These are phyloP conservation scores for Thozetella sp. DNA, from an alignment of 495 filamentous ascomycete genomes.

Conservation along the genomic window DNA sequence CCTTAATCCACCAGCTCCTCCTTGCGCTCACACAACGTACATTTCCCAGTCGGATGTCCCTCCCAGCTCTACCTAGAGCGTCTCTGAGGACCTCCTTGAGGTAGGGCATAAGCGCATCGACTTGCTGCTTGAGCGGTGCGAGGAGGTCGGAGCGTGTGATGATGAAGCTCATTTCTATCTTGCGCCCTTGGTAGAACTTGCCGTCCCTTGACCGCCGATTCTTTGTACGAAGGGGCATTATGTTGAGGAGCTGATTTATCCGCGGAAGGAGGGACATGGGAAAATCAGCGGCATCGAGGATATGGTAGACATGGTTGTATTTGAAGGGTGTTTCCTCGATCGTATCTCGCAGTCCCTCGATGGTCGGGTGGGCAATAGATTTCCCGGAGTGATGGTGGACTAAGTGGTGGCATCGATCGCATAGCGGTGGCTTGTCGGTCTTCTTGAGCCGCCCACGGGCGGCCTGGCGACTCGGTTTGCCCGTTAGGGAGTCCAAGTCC, in stretches of 20 bases:
- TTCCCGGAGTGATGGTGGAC: constrained; percentile 71
- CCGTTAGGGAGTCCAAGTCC: constrained; percentile 28
- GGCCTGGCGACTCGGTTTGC: constrained; percentile 9
- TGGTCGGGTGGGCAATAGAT: constrained; percentile 73
- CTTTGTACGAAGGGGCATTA: constrained; percentile 67
- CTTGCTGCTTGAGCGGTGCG: constrained; percentile 75
- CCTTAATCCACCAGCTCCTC: constrained; percentile 83
- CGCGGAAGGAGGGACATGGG: constrained; percentile 84
- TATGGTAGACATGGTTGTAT: constrained; percentile 90
- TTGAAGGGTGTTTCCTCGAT: constrained; percentile 83
- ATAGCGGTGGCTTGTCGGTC: constrained; percentile 51
- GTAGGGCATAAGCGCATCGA: constrained; percentile 82
- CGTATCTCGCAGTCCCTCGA: constrained; percentile 77
- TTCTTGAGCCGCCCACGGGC: neutral
- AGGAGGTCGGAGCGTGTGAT: constrained; percentile 89
- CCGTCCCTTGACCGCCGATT: constrained; percentile 71
- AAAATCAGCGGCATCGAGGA: constrained; percentile 98
- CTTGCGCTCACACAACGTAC: constrained; percentile 83
- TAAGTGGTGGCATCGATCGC: constrained; percentile 84
- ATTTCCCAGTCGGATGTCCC: constrained; percentile 75
- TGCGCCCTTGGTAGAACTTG: constrained; percentile 62
- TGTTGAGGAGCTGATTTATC: constrained; percentile 51
- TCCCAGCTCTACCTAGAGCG: constrained; percentile 61
- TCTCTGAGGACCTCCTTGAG: constrained; percentile 72
- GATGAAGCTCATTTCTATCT: constrained; percentile 79